phyloP scores from a whole-genome alignment of 345 rosid species.

The Physaria fendleri region DNA sequence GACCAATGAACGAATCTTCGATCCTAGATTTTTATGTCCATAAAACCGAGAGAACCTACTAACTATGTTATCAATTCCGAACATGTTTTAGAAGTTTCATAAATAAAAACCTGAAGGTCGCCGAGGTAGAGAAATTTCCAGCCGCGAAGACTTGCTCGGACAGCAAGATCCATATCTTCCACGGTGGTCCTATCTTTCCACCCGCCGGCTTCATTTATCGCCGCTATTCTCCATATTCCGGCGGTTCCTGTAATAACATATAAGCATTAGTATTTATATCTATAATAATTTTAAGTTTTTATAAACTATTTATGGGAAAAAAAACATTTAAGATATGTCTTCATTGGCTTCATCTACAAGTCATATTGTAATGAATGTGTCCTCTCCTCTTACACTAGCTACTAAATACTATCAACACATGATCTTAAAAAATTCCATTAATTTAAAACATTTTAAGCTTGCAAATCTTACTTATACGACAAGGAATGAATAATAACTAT shows the following conservation, averaged over 20 bases:
- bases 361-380: constrained; percentile 21
- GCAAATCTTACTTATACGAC: constrained; percentile 20
- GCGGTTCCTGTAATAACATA: constrained; percentile 97
- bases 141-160: constrained; percentile 88
- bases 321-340: constrained; percentile 10
- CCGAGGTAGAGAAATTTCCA: constrained; percentile 99
- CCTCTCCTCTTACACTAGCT: background rate
- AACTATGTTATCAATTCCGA: no score
- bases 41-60: no score
- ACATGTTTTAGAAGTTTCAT: background rate
- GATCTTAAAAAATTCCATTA: background rate
- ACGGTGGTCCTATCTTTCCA: constrained; percentile 99
- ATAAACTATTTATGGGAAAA: background rate
- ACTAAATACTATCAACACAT: background rate
- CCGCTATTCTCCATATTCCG: constrained; percentile 97
- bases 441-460: constrained; percentile 3
- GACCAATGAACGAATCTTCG: no score
- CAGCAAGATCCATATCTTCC: constrained; percentile 99
- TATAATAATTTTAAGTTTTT: background rate
- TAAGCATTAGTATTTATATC: background rate
- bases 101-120: constrained; percentile 69
- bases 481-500: constrained; percentile 7
- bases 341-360: constrained; percentile 15
- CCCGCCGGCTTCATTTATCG: constrained; percentile 99
- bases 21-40: no score